phyloP scores from a whole-genome alignment of 257 asterid genomes.

The Eucommia ulmoides region DNA sequence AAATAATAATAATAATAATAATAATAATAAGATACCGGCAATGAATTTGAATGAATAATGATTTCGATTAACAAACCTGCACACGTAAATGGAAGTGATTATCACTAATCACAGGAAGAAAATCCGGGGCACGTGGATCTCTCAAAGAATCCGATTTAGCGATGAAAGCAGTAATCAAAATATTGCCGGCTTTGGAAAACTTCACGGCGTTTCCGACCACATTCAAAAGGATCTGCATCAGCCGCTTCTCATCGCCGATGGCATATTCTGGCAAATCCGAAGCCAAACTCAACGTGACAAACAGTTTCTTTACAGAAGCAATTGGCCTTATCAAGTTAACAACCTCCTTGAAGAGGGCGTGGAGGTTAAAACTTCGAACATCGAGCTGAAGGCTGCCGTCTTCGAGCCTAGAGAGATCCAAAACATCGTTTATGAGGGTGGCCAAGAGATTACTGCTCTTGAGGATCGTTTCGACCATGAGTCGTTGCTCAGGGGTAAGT shows the following conservation, averaged over 20 bases:
- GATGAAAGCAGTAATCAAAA: constrained; percentile 59
- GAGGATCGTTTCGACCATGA: constrained; percentile 94
- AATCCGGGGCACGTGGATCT: constrained; percentile 75
- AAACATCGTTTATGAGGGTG: constrained; percentile 88
- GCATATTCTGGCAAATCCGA: constrained; percentile 73
- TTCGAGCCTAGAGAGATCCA: constrained; percentile 97
- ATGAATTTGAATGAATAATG: background rate
- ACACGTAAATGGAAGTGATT: constrained; percentile 75
- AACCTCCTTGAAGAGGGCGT: constrained; percentile 81
- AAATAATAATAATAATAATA: constrained; percentile 3
- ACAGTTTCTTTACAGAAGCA: constrained; percentile 74
- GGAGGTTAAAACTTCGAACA: constrained; percentile 58
- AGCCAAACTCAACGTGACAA: constrained; percentile 50
- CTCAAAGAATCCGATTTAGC: constrained; percentile 70
- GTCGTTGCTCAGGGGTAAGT: constrained; percentile 87
- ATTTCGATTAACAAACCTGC: constrained; percentile 44
- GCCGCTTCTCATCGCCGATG: constrained; percentile 84
- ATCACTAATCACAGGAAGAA: constrained; percentile 62
- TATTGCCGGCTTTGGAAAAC: constrained; percentile 84
- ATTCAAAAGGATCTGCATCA: constrained; percentile 78
- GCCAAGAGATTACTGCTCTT: constrained; percentile 93
- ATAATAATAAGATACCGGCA: background rate
- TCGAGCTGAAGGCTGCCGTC: constrained; percentile 96
- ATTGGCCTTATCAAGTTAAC: constrained; percentile 74
- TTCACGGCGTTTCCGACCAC: constrained; percentile 93